Percentiles rank a stretch among this genome's conserved stretches.
phyloP scores from a whole-genome alignment of 2,329 filamentous ascomycete species.

The Helotiales sp. region DNA sequence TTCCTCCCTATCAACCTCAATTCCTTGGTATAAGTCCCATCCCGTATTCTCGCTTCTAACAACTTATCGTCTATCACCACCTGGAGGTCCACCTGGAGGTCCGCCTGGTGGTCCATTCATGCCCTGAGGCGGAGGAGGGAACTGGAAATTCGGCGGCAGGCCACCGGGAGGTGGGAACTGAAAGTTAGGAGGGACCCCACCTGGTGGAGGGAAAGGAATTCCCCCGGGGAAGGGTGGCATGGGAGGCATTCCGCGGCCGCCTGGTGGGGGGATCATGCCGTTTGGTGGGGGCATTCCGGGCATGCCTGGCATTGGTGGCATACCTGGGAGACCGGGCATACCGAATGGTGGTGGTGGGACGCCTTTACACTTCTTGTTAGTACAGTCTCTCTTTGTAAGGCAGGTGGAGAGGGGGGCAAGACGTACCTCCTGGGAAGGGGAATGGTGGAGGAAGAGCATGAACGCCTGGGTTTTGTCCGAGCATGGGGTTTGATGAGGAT shows the following conservation, averaged over 20 bases:
- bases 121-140: constrained; percentile 47
- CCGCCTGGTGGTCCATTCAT: constrained; percentile 32
- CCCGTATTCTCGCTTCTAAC: neutral
- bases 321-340: constrained; percentile 55
- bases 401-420: constrained; percentile 33
- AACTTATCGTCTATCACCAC: constrained; percentile 27
- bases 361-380: constrained; percentile 27
- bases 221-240: constrained; percentile 52
- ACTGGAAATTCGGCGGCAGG: constrained; percentile 59
- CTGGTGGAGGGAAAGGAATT: constrained; percentile 31
- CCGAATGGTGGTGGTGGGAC: constrained; percentile 65
- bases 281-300: constrained; percentile 21
- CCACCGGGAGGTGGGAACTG: constrained; percentile 50
- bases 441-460: constrained; percentile 56
- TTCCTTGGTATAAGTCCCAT: too few relatives aligned
- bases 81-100: constrained; percentile 28
- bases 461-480: constrained; percentile 65
- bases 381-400: neutral
- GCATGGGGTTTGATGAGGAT: constrained; percentile 82
- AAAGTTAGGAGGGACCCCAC: constrained; percentile 38
- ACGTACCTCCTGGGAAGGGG: constrained; percentile 63
- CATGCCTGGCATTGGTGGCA: constrained; percentile 58
- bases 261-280: constrained; percentile 52
- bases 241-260: constrained; percentile 45
- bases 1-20: neutral